Evolutionary conservation across 441 rosid species (phyloP).

Genomic region (Flueggea neowawraea): DNA sequence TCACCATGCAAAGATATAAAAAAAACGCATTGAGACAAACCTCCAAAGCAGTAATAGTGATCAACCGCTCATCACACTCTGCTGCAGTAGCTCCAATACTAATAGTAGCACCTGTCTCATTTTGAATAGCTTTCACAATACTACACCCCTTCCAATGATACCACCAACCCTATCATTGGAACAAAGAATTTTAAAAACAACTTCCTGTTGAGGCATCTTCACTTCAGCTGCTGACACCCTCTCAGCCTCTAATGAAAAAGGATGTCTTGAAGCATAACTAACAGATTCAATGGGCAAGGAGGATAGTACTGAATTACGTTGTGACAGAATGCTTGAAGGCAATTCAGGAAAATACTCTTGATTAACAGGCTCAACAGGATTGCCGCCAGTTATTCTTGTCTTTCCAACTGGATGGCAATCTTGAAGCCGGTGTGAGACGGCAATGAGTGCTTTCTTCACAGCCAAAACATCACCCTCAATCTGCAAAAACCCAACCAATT

Average conservation of each 20-base stretch:
- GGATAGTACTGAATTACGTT: conserved; percentile 28
- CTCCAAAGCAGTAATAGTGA: conserved; percentile 78
- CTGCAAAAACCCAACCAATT: conserved; percentile 31
- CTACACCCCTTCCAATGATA: conserved; percentile 81
- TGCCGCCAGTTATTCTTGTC: conserved; percentile 41
- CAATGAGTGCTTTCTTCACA: conserved; percentile 76
- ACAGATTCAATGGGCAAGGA: conserved; percentile 36
- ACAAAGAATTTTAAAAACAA: conserved; percentile 74
- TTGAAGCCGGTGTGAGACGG: conserved; percentile 80
- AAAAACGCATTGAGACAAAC: conserved; percentile 33
- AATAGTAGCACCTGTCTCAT: conserved; percentile 78
- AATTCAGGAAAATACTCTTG: conserved; percentile 38
- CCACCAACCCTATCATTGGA: conserved; percentile 72
- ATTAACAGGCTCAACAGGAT: conserved; percentile 33
- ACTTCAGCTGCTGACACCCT: conserved; percentile 26
- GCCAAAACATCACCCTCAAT: conserved; percentile 71
- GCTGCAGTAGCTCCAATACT: conserved; percentile 55
- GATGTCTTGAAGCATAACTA: conserved; percentile 34
- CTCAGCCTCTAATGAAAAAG: conserved; percentile 41
- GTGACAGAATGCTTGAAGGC: conserved; percentile 37
- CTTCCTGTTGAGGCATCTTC: conserved; percentile 42
- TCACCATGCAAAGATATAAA: conserved; percentile 11
- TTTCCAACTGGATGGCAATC: conserved; percentile 58
- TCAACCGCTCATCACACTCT: conserved; percentile 78
- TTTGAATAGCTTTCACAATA: conserved; percentile 65